phyloP scores from a whole-genome alignment of 192 early-diverging fungal species.

The Cetraspora pellucida region DNA sequence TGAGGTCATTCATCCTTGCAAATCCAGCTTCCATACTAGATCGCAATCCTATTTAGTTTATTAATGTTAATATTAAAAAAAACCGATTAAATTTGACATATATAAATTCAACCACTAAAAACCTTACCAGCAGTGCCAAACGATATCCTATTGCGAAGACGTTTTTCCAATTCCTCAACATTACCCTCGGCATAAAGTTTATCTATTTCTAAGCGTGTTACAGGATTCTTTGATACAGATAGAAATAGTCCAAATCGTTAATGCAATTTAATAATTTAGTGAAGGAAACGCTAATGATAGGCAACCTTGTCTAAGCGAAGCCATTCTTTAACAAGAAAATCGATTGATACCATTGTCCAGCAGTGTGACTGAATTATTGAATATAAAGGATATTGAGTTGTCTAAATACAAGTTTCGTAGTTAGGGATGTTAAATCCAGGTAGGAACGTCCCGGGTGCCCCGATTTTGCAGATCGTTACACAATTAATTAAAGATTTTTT shows the following conservation, averaged over 20 bases:
- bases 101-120: neutral
- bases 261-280: slow-evolving; percentile 17
- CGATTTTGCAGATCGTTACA: too few species aligned
- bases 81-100: neutral
- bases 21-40: slow-evolving; percentile 95
- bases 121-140: slow-evolving; percentile 80
- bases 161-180: slow-evolving; percentile 52
- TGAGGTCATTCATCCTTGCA: slow-evolving; percentile 89
- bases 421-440: too few species aligned
- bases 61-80: neutral
- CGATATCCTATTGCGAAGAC: slow-evolving; percentile 68
- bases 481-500: too few species aligned
- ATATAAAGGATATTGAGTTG: too few species aligned
- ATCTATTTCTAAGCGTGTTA: slow-evolving; percentile 63
- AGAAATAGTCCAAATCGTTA: neutral
- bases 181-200: slow-evolving; percentile 51
- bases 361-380: too few species aligned
- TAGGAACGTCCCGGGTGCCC: too few species aligned
- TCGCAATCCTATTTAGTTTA: slow-evolving; percentile 64
- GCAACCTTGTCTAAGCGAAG: slow-evolving; percentile 56
- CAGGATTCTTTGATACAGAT: slow-evolving; percentile 53
- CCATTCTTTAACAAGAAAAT: slow-evolving; percentile 57
- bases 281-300: too few species aligned
- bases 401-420: too few species aligned
- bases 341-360: neutral